These are phyloP conservation scores for Lupinus albus DNA, from an alignment of 306 rosid genomes.

Conservation along the genomic window DNA sequence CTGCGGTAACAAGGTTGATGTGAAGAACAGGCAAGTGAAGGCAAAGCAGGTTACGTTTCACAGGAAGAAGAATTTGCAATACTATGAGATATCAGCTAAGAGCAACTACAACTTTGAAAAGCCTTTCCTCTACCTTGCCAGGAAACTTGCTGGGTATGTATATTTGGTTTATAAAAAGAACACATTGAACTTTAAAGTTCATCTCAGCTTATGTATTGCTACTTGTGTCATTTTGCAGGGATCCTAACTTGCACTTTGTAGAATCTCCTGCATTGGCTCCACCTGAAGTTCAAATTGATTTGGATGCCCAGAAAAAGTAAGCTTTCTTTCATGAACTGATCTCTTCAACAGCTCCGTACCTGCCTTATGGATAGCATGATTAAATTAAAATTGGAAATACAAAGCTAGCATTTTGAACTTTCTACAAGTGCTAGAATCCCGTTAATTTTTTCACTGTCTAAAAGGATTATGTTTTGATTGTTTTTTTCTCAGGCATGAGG, in stretches of 20 bases:
- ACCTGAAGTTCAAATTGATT: conserved; percentile 82
- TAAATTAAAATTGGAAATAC: no score
- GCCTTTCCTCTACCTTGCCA: conserved; percentile 70
- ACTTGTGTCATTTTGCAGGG: conserved; percentile 49
- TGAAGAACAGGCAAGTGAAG: conserved; percentile 77
- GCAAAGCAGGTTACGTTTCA: conserved; percentile 79
- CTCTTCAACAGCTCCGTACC: no score
- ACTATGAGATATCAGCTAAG: conserved; percentile 74
- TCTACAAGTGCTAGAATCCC: not conserved
- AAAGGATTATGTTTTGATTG: not conserved
- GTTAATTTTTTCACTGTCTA: not conserved
- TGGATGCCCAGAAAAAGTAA: conserved; percentile 72
- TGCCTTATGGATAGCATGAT: no score
- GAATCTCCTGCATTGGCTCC: conserved; percentile 92
- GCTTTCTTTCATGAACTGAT: conserved; percentile 11
- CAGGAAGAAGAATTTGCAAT: conserved; percentile 71
- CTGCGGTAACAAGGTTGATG: conserved; percentile 77
- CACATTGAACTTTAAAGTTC: no score
- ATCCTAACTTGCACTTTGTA: conserved; percentile 76
- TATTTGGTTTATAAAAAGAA: no score
- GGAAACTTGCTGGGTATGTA: conserved; percentile 76
- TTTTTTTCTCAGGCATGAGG: not conserved
- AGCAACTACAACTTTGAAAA: conserved; percentile 71
- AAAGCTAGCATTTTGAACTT: no score
- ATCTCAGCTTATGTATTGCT: not conserved